Percentiles rank a stretch among this genome's conserved stretches.
These are phyloP conservation scores for Dionaea muscipula DNA, from an alignment of 179 eudicot species.

Conservation along the genomic window DNA sequence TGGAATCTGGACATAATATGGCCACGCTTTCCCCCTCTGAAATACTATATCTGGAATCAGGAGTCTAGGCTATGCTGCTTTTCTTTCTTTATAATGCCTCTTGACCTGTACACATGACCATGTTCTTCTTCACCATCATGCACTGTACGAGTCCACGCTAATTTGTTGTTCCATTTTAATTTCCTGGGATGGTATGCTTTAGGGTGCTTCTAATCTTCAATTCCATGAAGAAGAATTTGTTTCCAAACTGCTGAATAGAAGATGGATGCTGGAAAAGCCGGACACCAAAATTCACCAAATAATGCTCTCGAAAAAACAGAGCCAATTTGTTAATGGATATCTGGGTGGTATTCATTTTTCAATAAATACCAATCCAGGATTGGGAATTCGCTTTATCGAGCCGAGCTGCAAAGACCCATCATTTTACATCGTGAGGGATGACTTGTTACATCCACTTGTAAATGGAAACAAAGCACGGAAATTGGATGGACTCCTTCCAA, in stretches of 20 bases:
- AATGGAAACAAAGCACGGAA: slow-evolving; percentile 95
- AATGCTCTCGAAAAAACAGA: slow-evolving; percentile 21
- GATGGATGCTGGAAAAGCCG: slow-evolving; percentile 63
- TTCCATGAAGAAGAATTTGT: slow-evolving; percentile 22
- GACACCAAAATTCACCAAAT: slow-evolving; percentile 64
- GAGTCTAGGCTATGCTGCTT: neutral
- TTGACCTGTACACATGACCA: too few relatives aligned
- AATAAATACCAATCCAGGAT: slow-evolving; percentile 37
- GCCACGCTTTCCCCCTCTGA: neutral
- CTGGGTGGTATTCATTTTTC: slow-evolving; percentile 31
- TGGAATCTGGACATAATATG: slow-evolving; percentile 3
- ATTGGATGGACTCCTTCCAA: slow-evolving; percentile 73
- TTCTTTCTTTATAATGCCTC: neutral
- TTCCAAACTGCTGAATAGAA: slow-evolving; percentile 48
- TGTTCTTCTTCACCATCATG: neutral
- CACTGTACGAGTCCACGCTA: neutral
- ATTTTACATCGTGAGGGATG: slow-evolving; percentile 87
- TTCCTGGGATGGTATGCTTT: slow-evolving; percentile 3
- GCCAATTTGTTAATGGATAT: slow-evolving; percentile 11
- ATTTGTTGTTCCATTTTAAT: neutral
- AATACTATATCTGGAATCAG: neutral
- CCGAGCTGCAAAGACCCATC: slow-evolving; percentile 23
- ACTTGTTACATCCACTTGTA: slow-evolving; percentile 75
- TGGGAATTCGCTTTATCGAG: slow-evolving; percentile 34
- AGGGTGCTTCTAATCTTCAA: slow-evolving; percentile 23